Evolutionary conservation across 1,284 basidiomycete genomes (phyloP).

Genomic region (Omphalotus olearius): DNA sequence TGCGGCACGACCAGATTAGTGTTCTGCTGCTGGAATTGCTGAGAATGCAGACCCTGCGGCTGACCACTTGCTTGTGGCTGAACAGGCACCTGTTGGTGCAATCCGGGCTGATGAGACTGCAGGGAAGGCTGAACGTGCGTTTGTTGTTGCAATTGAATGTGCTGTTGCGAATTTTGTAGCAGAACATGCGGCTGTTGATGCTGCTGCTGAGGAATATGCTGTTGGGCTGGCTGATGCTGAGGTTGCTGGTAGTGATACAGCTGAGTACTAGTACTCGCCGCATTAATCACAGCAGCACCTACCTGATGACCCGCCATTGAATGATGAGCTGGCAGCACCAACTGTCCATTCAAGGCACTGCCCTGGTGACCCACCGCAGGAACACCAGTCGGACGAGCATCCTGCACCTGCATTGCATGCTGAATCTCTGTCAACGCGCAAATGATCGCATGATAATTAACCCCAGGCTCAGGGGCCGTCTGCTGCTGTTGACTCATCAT

Average conservation of each 20-base stretch:
- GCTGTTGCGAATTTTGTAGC: background rate
- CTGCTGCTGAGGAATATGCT: background rate
- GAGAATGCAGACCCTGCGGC: conserved; percentile 14
- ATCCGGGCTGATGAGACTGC: conserved; percentile 4
- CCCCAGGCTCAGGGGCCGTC: conserved; percentile 16
- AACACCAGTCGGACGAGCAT: conserved; percentile 1
- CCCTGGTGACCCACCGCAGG: too few species aligned
- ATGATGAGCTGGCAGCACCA: too few species aligned
- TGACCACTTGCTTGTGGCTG: conserved; percentile 11
- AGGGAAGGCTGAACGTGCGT: conserved; percentile 3
- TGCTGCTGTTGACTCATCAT: conserved; percentile 26
- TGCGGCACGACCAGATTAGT: too few species aligned
- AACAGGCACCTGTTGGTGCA: conserved; percentile 14
- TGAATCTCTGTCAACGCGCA: conserved; percentile 26
- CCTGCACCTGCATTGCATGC: conserved; percentile 17
- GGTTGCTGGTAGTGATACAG: background rate
- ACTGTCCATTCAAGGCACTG: too few species aligned
- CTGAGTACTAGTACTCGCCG: background rate
- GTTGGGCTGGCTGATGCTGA: background rate
- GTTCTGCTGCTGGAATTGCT: too few species aligned
- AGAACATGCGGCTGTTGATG: background rate
- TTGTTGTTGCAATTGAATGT: conserved; percentile 13
- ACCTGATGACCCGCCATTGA: too few species aligned
- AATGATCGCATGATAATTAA: conserved; percentile 22
- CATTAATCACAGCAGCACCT: too few species aligned